Evolutionary conservation across 257 asterid species (phyloP).

Genomic region (Nicotiana paniculata): DNA sequence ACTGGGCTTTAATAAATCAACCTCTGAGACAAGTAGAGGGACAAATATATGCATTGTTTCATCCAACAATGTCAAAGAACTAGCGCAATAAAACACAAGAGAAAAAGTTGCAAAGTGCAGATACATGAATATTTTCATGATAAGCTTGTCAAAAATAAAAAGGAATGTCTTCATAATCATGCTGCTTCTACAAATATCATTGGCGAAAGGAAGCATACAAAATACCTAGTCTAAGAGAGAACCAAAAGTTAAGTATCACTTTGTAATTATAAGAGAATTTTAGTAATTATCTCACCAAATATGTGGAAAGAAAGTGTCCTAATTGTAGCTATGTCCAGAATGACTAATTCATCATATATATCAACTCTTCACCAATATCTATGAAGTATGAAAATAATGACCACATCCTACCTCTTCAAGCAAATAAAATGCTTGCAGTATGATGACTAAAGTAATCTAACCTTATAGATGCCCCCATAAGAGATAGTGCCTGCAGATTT

Average conservation of each 20-base stretch:
- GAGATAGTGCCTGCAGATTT: constrained; percentile 3
- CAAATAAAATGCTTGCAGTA: neutral
- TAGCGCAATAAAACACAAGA: neutral
- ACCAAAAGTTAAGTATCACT: neutral
- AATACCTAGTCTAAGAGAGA: neutral
- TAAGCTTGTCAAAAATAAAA: neutral
- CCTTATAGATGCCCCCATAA: neutral
- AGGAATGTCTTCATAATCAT: neutral
- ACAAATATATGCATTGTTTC: neutral
- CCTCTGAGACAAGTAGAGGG: neutral
- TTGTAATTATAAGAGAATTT: neutral
- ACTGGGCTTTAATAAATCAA: neutral
- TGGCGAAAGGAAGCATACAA: neutral
- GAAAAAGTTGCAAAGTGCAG: neutral
- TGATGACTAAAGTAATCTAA: neutral
- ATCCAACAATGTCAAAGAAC: neutral
- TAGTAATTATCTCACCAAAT: neutral
- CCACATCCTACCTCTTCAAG: neutral
- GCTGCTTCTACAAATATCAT: neutral
- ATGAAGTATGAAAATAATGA: neutral
- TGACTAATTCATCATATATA: neutral
- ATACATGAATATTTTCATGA: neutral
- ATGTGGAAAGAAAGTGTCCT: neutral
- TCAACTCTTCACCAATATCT: neutral
- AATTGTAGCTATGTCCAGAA: neutral